These are phyloP conservation scores for Phytophthora fragariaefolia DNA, from an alignment of 352 stramenopile species.

Conservation along the genomic window DNA sequence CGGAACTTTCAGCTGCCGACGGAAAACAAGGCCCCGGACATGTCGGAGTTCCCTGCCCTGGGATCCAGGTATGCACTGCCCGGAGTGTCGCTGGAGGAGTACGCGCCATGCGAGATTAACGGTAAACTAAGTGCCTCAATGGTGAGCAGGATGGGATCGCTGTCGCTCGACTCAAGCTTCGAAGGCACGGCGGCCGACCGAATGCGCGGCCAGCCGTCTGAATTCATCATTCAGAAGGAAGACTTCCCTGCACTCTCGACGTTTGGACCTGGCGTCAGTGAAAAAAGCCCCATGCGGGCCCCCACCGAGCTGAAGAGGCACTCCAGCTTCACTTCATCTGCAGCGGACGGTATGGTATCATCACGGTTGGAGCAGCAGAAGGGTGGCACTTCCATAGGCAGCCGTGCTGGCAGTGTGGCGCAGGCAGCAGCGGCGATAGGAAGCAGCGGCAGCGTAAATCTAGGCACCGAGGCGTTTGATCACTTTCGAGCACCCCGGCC, in stretches of 20 bases:
- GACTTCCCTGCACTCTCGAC: slow-evolving; percentile 86
- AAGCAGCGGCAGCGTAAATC: slow-evolving; percentile 47
- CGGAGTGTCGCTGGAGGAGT: not conserved
- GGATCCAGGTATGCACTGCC: slow-evolving; percentile 50
- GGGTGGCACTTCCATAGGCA: slow-evolving; percentile 69
- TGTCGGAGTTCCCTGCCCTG: slow-evolving; percentile 86
- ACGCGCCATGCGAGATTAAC: not conserved
- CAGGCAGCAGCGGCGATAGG: slow-evolving; percentile 19
- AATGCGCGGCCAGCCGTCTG: slow-evolving; percentile 57
- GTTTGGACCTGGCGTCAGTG: slow-evolving; percentile 53
- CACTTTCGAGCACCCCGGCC: slow-evolving; percentile 52
- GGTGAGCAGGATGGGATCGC: slow-evolving; percentile 57
- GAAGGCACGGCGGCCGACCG: slow-evolving; percentile 40
- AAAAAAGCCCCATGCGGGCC: slow-evolving; percentile 56
- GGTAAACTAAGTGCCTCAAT: slow-evolving; percentile 7
- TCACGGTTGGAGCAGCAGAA: slow-evolving; percentile 48
- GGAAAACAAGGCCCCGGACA: slow-evolving; percentile 81
- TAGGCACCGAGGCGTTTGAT: slow-evolving; percentile 67
- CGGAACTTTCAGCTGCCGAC: slow-evolving; percentile 54
- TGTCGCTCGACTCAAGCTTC: slow-evolving; percentile 62
- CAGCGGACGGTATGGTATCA: slow-evolving; percentile 64
- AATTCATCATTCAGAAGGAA: slow-evolving; percentile 90
- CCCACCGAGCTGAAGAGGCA: slow-evolving; percentile 68
- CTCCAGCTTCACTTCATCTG: slow-evolving; percentile 74
- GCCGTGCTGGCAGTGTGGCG: slow-evolving; percentile 32